Base-by-base conservation (phyloP, 2,329 filamentous ascomycete species). In the Fusarium verticillioides region DNA sequence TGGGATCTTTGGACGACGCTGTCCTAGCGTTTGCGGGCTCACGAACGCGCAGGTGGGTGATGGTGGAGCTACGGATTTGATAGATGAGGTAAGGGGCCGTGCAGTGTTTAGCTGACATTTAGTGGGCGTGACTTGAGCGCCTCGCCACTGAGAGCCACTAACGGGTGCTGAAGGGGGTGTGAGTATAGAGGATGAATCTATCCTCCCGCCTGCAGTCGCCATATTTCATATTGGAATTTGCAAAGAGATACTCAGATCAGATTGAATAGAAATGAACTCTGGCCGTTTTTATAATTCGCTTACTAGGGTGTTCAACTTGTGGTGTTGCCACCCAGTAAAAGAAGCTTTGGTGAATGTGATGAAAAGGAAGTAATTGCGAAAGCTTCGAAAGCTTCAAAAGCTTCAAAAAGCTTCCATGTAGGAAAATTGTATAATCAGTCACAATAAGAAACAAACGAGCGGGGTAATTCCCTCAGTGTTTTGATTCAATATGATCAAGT, bases 11-110 rank as follows among this genome's bases (percentile, higher is more conserved):
- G 39, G 34, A 54, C 30, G 40, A 52, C 46, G 30, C 43, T 39
- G 56, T 23, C 26, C 63, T 65, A 42, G 63, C 39, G 63, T 64
- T 61, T 53, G 62, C 60, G 42, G 60, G 57, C 63, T 67, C 65
- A 73, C 66, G 47, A 63, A 60, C 73, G 70, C 60, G 63, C 53
- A 26, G 30, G 40, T 32, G 7, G 44, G 18, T 36, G 54, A 58
- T 60, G 44, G 64, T 54, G 28, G 59, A 60, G 63, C 49, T 49
- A 46, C 46, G 46, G 60, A 60, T 54, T 58, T 58, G 53, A 53
- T 63, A 54, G n/a, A 26, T 21, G 67, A 32, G 34, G 23, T 60
- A 68, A 56, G 63, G 61, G 34, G 19, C 23, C 23, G 23, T 23
- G 23, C 13, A 28, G 68, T 66, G 46, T 61, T 34, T 44, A 39